Conservation (phyloP, 805 yeast species). For the Sungouiella blattae region DNA sequence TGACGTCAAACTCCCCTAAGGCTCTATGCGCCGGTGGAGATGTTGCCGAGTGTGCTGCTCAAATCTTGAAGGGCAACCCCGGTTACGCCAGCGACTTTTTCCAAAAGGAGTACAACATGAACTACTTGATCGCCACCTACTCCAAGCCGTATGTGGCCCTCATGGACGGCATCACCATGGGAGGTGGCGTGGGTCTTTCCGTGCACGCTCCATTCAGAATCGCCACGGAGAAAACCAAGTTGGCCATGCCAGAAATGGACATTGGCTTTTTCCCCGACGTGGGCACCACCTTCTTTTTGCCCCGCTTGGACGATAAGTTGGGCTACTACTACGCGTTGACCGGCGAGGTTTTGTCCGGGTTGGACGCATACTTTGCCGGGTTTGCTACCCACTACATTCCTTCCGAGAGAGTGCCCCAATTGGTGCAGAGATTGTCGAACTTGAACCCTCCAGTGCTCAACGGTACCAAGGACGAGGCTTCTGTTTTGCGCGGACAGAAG, state of each 20-base stretch:
- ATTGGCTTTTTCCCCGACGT: slow-evolving; percentile 97
- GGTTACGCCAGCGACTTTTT: slow-evolving; percentile 62
- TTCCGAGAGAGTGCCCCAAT: slow-evolving; percentile 55
- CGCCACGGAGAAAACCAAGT: slow-evolving; percentile 85
- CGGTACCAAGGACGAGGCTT: slow-evolving; percentile 20
- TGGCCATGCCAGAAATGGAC: slow-evolving; percentile 98
- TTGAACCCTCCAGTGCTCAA: slow-evolving; percentile 44
- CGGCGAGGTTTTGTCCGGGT: slow-evolving; percentile 72
- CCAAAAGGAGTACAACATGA: slow-evolving; percentile 73
- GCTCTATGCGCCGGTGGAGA: slow-evolving; percentile 97
- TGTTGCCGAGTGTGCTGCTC: slow-evolving; percentile 72
- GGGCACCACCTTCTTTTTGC: slow-evolving; percentile 86
- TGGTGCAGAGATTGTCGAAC: slow-evolving; percentile 63
- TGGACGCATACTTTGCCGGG: slow-evolving; percentile 80
- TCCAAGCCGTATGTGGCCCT: slow-evolving; percentile 82
- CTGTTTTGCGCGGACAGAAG: slow-evolving; percentile 20
- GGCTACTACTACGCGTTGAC: slow-evolving; percentile 87
- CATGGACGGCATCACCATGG: slow-evolving; percentile 94
- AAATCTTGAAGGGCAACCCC: slow-evolving; percentile 47
- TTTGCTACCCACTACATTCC: slow-evolving; percentile 89
- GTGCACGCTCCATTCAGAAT: slow-evolving; percentile 90
- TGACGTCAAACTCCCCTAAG: slow-evolving; percentile 62
- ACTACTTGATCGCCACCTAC: slow-evolving; percentile 76
- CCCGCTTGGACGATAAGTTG: slow-evolving; percentile 74
- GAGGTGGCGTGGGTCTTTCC: slow-evolving; percentile 93